Base-by-base conservation (phyloP, 2,329 filamentous ascomycete genomes). In the Curvularia lunata region DNA sequence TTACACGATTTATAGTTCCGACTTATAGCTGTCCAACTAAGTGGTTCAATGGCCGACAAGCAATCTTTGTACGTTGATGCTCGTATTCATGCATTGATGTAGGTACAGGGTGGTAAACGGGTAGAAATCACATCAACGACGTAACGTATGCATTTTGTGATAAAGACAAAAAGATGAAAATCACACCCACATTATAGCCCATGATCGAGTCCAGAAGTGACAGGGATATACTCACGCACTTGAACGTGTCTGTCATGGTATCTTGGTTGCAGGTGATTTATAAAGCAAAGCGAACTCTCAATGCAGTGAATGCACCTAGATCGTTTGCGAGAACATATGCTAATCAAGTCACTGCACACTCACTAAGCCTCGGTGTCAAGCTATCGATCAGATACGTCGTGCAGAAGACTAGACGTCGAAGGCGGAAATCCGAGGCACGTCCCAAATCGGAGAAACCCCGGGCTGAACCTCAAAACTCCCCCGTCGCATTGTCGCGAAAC, bases 381-480 rank as follows among this genome's bases (percentile, higher is more conserved):
- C 10, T 49, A 10, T 13, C n/a, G 18, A 21, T 19, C 19, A 18
- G 21, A 21, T 30, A 30, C 27, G 28, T n/a, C 12, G 27, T 12
- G 28, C 19, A 8, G 4, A 30, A 30, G 18, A 21, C 18, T 23
- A 27, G 16, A 2, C 25, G 28, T 12, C 21, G 37, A 27, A 28
- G 7, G 21, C 50, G 25, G 42, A 48, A 53, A 16, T n/a, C 51
- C 25, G 50, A 61, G 45, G 55, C 58, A 61, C 58, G 43, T 45
- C 52, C 55, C 55, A 41, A 48, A 40, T 54, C 59, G 56, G 59
- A 53, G 54, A 54, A 62, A 60, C 46, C 42, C 34, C 59, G 61
- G 59, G 42, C 30, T 32, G 49, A 25, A 23, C 32, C 25, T 55
- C 50, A 52, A 63, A 60, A 64, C 56, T 60, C 38, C 54, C 54